Evolutionary conservation across 2,329 filamentous ascomycete species (phyloP), one percentile per base, ranked within the genome.

Genomic region (Cercospora sp.): DNA sequence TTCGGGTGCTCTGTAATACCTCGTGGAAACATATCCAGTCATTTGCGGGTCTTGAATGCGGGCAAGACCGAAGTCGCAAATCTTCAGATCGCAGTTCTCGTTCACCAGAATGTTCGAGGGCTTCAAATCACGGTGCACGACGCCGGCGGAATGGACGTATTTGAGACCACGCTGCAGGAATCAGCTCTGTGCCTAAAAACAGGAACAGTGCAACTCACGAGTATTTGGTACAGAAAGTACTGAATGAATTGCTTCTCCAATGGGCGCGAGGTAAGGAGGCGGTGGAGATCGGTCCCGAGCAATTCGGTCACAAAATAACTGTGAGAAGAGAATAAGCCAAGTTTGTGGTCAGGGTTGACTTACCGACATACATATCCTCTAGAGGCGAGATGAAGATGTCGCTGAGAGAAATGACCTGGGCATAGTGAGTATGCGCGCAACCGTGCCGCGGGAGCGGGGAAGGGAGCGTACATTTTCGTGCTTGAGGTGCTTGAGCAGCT

Each of bases 241-340:
- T 99, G 95, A 77, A 99, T 98, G 82, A 99, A 99, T 82, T 99
- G 95, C 84, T 97, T 98, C 86, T 99, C 95, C 63, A 99, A 89
- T 26, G 95, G 95, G 79, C 95, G 87, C 59, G 95, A 98, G 61
- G 94, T 98, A 75, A 99, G 88, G 71, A 99, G 88, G 73, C 95
- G 90, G 84, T 99, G 95, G 72, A 99, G 86, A 81, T 99, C 95
- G 77, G 95, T 99, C 67, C 95, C 95, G 72, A 99, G 88, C 68
- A 99, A 89, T 82, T 99, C 95, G 76, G 95, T 99, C 78, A 99
- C 95, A 79, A 97, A 97, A 85, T 98, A 97, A 81, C 93, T 97
- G 78, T 71, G 65, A 77, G 73, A 68, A 63, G 64, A 70, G 66
- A 61, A 67, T 73, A 70, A 73, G 71, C 70, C 63, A 70, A 71